Base-by-base conservation (phyloP, 371 early-diverging fungal species). In the Lichtheimia corymbifera region DNA sequence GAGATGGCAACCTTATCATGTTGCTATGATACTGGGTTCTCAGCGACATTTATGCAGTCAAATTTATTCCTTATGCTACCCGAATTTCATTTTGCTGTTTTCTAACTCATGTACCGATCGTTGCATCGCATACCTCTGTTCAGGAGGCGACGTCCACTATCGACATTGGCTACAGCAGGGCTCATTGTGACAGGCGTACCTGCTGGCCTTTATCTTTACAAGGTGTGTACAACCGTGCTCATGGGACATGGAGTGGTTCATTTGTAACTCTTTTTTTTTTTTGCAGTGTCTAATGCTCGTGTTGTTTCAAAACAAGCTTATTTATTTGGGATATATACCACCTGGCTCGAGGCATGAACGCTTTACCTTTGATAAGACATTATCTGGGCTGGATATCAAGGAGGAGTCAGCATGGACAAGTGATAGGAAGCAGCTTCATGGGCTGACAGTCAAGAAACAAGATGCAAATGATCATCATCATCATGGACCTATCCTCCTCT, bases 301-400 rank as follows among this genome's bases (percentile, higher is more conserved):
- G 7, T 47, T 69, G 6, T 80, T 77, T 24, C 81, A 80, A 55
- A 70, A 68, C 58, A 74, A 77, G 53, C 68, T 80, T 25, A 69
- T 80, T 43, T 80, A 80, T 55, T 50, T 80, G 65, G 69, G 76
- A 0, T 77, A 72, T 24, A 24, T 77, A 24, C 81, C 81, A 20
- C 67, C 61, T 12, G 77, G 74, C 1, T 60, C 74, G n/a, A 70
- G 81, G 22, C 59, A 70, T 25, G 62, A 68, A 24, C 54, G 28
- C 18, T 42, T 55, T 9, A 52, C 50, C 24, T 40, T 58, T 3
- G 52, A 53, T 28, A 59, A 54, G 59, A 14, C 15, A 1, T 11
- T 50, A 20, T n/a, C 51, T 12, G 53, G 53, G 9, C 56, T 61
- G 30, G 43, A 64, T 24, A 53, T 68, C 17, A 53, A 52, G 6